These are phyloP conservation scores for Kluyveromyces sp. DNA, from an alignment of 1,139 yeast species.

Conservation along the genomic window DNA sequence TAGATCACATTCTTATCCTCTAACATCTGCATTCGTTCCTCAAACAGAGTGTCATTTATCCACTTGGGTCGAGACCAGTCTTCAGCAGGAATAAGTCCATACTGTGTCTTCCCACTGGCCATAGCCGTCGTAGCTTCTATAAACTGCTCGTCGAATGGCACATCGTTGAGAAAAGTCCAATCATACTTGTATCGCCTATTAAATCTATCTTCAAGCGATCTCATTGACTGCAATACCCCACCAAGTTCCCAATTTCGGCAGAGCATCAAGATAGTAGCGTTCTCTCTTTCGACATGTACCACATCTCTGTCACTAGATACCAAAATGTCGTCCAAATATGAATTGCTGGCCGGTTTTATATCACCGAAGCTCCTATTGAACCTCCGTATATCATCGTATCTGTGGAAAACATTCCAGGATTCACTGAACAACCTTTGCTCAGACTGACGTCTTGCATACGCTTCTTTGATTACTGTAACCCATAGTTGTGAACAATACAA, in stretches of 20 bases:
- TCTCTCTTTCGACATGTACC: slow-evolving; percentile 34
- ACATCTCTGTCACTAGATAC: slow-evolving; percentile 28
- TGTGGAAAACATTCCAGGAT: slow-evolving; percentile 9
- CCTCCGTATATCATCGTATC: slow-evolving; percentile 10
- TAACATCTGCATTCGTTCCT: slow-evolving; percentile 47
- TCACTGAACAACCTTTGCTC: slow-evolving; percentile 5
- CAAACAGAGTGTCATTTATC: slow-evolving; percentile 37
- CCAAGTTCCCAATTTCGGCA: slow-evolving; percentile 62
- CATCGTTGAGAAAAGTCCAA: slow-evolving; percentile 86
- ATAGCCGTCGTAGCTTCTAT: slow-evolving; percentile 60
- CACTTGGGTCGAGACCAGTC: slow-evolving; percentile 64
- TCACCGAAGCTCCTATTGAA: slow-evolving; percentile 3
- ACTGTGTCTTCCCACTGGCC: slow-evolving; percentile 66
- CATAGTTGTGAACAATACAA: not conserved
- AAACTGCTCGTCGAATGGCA: slow-evolving; percentile 64
- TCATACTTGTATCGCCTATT: slow-evolving; percentile 65
- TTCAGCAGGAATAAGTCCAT: slow-evolving; percentile 58
- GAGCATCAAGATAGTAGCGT: slow-evolving; percentile 63
- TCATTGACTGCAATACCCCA: slow-evolving; percentile 57
- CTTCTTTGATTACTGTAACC: not conserved
- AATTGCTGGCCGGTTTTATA: slow-evolving; percentile 39
- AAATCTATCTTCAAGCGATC: slow-evolving; percentile 62
- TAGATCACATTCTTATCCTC: slow-evolving; percentile 59
- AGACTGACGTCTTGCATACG: not conserved
- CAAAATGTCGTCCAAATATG: slow-evolving; percentile 44